phyloP scores from a whole-genome alignment of 441 rosid species.

The Gossypium trilobum region DNA sequence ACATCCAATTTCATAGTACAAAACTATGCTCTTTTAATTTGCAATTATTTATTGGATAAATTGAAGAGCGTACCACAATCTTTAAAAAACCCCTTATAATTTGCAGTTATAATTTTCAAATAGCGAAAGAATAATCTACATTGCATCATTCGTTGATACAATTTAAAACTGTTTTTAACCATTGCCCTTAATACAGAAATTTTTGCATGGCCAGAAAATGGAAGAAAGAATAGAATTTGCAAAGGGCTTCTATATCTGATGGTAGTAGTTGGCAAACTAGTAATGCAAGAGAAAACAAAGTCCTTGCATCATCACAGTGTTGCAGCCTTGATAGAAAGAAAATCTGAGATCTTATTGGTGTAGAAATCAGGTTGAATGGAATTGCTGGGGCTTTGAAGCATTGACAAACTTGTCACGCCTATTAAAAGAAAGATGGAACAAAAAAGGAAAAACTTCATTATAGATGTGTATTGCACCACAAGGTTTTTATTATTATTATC shows the following conservation, averaged over 20 bases:
- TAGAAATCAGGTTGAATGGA: constrained; percentile 62
- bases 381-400: constrained; percentile 58
- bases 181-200: not conserved
- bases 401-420: constrained; percentile 63
- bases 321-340: constrained; percentile 55
- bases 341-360: constrained; percentile 63
- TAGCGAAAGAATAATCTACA: not conserved
- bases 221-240: not conserved
- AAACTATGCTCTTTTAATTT: too few species aligned
- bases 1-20: too few species aligned
- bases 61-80: not conserved
- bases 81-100: not conserved
- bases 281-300: not conserved
- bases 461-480: too few species aligned
- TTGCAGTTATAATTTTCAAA: not conserved
- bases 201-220: constrained; percentile 1
- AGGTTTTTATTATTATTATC: not conserved
- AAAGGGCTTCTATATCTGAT: not conserved
- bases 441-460: not conserved
- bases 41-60: not conserved
- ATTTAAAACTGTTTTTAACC: not conserved
- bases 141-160: not conserved
- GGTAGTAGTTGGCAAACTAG: not conserved
- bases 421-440: not conserved
- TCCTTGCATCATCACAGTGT: constrained; percentile 34